A percentile compares a stretch with the other conserved stretches of the same genome.
These are phyloP conservation scores for Capronia epimyces DNA, from an alignment of 2,329 filamentous ascomycete genomes.

Conservation along the genomic window DNA sequence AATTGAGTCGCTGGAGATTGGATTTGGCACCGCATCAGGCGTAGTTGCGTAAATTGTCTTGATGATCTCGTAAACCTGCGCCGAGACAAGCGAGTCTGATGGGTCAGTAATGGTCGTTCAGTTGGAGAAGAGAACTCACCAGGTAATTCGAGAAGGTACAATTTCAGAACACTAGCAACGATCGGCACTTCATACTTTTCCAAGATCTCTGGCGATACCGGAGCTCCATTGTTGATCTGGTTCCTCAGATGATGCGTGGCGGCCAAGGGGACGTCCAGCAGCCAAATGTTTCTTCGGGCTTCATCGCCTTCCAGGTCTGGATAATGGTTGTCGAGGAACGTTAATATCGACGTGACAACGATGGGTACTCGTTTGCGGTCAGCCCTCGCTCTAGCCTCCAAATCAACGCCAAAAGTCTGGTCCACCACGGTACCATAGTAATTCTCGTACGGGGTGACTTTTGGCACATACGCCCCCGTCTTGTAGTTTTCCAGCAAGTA, in stretches of 20 bases:
- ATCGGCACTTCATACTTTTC: conserved; percentile 90
- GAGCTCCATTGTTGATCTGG: conserved; percentile 80
- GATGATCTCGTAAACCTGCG: conserved; percentile 97
- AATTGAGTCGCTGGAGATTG: conserved; percentile 35
- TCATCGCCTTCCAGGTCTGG: conserved; percentile 96
- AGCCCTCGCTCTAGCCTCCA: conserved; percentile 88
- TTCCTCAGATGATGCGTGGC: conserved; percentile 79
- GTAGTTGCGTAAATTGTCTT: conserved; percentile 92
- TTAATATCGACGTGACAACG: conserved; percentile 86
- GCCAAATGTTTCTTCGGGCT: conserved; percentile 84
- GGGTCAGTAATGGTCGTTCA: background rate
- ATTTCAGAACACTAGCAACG: conserved; percentile 83
- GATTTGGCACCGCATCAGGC: conserved; percentile 67
- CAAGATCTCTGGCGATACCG: conserved; percentile 68
- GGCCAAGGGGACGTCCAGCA: conserved; percentile 80
- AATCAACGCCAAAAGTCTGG: conserved; percentile 94
- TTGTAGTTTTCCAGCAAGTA: conserved; percentile 96
- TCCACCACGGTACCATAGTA: conserved; percentile 98
- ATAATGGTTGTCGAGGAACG: conserved; percentile 93
- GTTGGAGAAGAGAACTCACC: conserved; percentile 52
- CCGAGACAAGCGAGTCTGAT: conserved; percentile 91
- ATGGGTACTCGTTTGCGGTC: conserved; percentile 94
- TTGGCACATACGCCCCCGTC: conserved; percentile 86
- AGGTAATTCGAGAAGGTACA: conserved; percentile 91
- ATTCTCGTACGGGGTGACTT: conserved; percentile 91